Conservation (phyloP, 768 basidiomycete species). For the Phallus indusiatus region DNA sequence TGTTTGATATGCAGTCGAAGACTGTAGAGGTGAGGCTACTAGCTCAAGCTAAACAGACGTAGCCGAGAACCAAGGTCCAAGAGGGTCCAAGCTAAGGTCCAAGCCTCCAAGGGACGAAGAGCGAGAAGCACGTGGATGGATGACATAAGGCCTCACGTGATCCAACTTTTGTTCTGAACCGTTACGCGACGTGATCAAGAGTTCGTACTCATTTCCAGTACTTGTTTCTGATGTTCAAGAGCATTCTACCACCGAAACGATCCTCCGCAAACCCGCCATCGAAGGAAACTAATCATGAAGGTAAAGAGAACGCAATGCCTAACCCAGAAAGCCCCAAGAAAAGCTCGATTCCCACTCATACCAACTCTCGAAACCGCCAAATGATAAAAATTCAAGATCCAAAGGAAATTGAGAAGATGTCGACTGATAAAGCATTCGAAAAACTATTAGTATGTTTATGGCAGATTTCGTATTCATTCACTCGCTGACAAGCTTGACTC, state of each 20-base stretch:
- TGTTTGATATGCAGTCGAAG: too few species aligned
- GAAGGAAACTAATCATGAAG: not conserved
- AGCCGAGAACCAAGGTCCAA: too few species aligned
- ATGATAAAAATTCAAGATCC: not conserved
- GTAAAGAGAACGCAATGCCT: constrained; percentile 5
- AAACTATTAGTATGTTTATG: constrained; percentile 55
- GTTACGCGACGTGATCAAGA: not conserved
- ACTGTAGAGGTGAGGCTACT: too few species aligned
- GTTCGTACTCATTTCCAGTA: not conserved
- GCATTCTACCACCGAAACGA: constrained; percentile 6
- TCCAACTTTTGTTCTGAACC: not conserved
- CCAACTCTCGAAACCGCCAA: constrained; percentile 5
- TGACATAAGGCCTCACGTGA: not conserved
- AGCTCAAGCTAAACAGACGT: too few species aligned
- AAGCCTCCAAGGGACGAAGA: too few species aligned
- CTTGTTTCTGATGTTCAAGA: constrained; percentile 4
- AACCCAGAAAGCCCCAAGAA: not conserved
- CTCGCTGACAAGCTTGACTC: constrained; percentile 1
- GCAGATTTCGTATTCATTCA: not conserved
- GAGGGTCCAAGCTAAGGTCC: too few species aligned
- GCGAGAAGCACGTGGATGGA: not conserved
- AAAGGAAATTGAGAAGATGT: constrained; percentile 22
- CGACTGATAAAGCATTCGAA: constrained; percentile 68
- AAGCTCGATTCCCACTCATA: not conserved
- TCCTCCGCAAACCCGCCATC: not conserved